Base-by-base conservation (phyloP, 257 asterid genomes). In the Gardenia jasminoides region DNA sequence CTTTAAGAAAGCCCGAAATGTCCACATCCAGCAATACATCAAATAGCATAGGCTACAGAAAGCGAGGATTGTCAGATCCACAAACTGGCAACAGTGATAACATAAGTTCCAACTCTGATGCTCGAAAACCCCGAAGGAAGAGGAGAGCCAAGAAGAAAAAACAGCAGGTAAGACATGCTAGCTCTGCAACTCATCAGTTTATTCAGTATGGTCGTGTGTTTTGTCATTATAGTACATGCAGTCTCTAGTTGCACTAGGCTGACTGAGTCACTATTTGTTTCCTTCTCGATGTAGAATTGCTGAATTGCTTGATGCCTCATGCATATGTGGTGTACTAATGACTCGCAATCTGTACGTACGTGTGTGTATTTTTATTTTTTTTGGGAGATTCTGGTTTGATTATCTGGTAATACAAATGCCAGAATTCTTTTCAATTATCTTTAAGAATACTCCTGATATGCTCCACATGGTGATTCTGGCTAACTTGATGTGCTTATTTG, bases 121-220 rank as follows among this genome's bases (percentile, higher is more conserved):
- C 88, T 33, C 85, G 97, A 78, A 96, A 93, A 82, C 99, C 99
- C 30, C 80, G 82, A 75, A 85, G 99, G 78, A 96, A 96, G 87
- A 89, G 98, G 86, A 89, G 99, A 84, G 97, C 97, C 0, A 96
- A 96, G 97, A 96, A 96, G 96, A 96, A 93, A 80, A 96, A 86
- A 88, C 91, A 92, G 80, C 87, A 90, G 87, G 84, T 85, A 66
- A 68, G 72, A 10, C 78, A 76, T 75, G 28, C 36, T 41, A 28
- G 43, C n/a, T 43, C 10, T 9, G 54, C 7, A 56, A 22, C 68
- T 74, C 56, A 54, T 74, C 30, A 56, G 41, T 59, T 41, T 50
- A 9, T 2, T 39, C 1, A 6, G 28, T n/a, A 15, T 46, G 22
- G 13, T 39, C 20, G 3, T 10, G 3, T 20, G 50, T 39, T 67